These are phyloP conservation scores for Botrytis sinoallii DNA, from an alignment of 2,329 filamentous ascomycete species.

Conservation along the genomic window DNA sequence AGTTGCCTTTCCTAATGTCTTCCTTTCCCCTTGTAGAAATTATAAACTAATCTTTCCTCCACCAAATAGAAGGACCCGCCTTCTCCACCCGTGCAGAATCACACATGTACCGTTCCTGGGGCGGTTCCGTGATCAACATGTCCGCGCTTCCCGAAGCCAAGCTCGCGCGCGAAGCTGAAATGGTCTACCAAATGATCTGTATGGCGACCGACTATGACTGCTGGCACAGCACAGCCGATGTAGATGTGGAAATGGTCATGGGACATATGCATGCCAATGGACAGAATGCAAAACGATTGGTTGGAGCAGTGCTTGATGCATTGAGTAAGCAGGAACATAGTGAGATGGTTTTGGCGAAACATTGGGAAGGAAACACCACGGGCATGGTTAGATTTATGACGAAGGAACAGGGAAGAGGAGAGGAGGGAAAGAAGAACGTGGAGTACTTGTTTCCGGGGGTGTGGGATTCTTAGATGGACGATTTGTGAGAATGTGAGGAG, in stretches of 20 bases:
- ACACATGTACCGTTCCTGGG: conserved; percentile 91
- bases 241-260: conserved; percentile 97
- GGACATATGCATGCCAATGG: conserved; percentile 93
- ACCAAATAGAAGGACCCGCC: conserved; percentile 74
- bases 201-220: conserved; percentile 99
- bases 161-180: conserved; percentile 91
- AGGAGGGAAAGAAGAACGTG: conserved; percentile 74
- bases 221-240: conserved; percentile 81
- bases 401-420: conserved; percentile 67
- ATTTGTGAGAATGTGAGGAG: background rate
- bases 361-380: conserved; percentile 72
- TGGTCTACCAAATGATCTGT: conserved; percentile 97
- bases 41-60: background rate
- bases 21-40: background rate
- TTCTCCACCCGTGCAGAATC: conserved; percentile 96
- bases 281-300: conserved; percentile 79
- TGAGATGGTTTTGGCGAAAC: conserved; percentile 75
- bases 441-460: conserved; percentile 80
- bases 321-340: conserved; percentile 73
- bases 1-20: background rate
- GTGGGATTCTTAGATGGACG: conserved; percentile 20
- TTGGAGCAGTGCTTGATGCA: conserved; percentile 84
- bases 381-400: conserved; percentile 82
- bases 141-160: conserved; percentile 92
- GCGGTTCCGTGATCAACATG: conserved; percentile 97